A percentile compares a stretch with the other conserved stretches of the same genome.
These are phyloP conservation scores for Ascochyta clinopodiicola DNA, from an alignment of 2,329 filamentous ascomycete genomes.

Conservation along the genomic window DNA sequence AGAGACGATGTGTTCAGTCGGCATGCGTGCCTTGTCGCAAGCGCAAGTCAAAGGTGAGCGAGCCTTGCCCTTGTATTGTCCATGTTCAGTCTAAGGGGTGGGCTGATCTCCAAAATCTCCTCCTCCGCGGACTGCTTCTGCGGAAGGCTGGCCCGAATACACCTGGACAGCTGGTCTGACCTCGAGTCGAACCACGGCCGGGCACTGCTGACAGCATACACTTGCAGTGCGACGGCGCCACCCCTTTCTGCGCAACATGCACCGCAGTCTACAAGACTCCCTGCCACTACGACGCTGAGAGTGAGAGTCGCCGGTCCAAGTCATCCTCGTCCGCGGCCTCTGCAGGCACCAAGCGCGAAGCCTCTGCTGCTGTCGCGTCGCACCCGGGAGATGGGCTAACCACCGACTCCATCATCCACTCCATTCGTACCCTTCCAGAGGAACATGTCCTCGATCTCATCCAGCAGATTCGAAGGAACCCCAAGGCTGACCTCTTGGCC, in stretches of 20 bases:
- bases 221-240: constrained; percentile 57
- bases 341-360: constrained; percentile 41
- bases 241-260: constrained; percentile 59
- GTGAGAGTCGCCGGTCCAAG: constrained; percentile 55
- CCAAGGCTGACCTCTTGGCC: constrained; percentile 48
- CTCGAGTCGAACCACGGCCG: background rate
- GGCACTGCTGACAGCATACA: constrained; percentile 20
- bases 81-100: constrained; percentile 1
- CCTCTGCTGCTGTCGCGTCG: constrained; percentile 21
- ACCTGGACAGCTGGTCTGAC: background rate
- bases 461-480: constrained; percentile 51
- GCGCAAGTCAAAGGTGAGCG: constrained; percentile 57
- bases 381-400: constrained; percentile 21
- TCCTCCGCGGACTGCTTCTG: constrained; percentile 30
- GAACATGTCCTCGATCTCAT: constrained; percentile 52
- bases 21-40: constrained; percentile 60
- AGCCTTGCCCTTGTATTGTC: background rate
- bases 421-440: constrained; percentile 54
- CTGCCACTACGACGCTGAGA: constrained; percentile 58
- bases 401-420: constrained; percentile 51
- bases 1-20: constrained; percentile 46
- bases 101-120: constrained; percentile 17
- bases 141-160: background rate
- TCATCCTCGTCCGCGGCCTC: constrained; percentile 37
- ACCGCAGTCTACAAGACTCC: constrained; percentile 58